Conservation (phyloP, 495 filamentous ascomycete species). For the Annulohypoxylon bovei region DNA sequence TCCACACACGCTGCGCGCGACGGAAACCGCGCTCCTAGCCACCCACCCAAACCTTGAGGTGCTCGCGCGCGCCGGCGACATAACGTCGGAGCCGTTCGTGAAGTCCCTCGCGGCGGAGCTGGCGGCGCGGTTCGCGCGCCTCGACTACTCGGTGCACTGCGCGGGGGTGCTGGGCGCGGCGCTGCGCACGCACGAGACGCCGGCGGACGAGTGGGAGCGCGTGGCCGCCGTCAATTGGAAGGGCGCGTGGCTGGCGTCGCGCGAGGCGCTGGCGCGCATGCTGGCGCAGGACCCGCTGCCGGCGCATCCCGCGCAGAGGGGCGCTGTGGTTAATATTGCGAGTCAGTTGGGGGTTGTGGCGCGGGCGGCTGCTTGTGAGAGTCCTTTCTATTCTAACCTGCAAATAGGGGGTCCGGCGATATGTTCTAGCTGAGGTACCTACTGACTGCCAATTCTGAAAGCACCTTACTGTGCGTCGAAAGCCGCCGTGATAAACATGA, state of each 20-base stretch:
- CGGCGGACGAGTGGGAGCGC: slow-evolving; percentile 54
- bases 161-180: slow-evolving; percentile 48
- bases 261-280: slow-evolving; percentile 60
- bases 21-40: slow-evolving; percentile 44
- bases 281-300: slow-evolving; percentile 57
- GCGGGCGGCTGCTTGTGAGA: slow-evolving; percentile 57
- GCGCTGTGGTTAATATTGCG: slow-evolving; percentile 64
- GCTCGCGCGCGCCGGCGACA: slow-evolving; percentile 50
- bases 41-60: slow-evolving; percentile 47
- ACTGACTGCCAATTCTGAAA: background rate
- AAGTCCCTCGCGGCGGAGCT: slow-evolving; percentile 50
- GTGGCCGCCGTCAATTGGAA: slow-evolving; percentile 64
- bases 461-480: slow-evolving; percentile 48
- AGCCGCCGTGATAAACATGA: slow-evolving; percentile 50
- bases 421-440: background rate
- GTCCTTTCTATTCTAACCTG: background rate
- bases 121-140: slow-evolving; percentile 50
- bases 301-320: slow-evolving; percentile 55
- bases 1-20: slow-evolving; percentile 52
- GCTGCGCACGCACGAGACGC: slow-evolving; percentile 37
- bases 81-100: slow-evolving; percentile 56
- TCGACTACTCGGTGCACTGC: slow-evolving; percentile 65
- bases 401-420: background rate
- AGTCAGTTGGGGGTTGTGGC: slow-evolving; percentile 65
- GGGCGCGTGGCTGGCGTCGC: slow-evolving; percentile 61